Percentiles rank a stretch among this genome's conserved stretches.
These are phyloP conservation scores for Chlorella sp. DNA, from an alignment of 139 green algal genomes.

Conservation along the genomic window DNA sequence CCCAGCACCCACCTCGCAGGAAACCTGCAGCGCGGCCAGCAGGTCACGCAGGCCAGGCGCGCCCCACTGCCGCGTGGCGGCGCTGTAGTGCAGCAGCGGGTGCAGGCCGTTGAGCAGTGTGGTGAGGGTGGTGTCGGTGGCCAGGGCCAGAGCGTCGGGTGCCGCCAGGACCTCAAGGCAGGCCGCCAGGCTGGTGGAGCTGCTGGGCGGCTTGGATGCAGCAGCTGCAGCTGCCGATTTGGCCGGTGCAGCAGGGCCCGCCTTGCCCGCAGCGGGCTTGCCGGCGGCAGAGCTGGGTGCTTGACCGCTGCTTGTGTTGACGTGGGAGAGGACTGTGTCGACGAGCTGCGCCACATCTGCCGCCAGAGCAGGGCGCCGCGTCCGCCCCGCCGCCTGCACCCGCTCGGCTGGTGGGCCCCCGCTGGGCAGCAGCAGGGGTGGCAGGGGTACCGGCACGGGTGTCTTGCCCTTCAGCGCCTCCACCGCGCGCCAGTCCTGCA, in stretches of 20 bases:
- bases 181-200: background rate
- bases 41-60: background rate
- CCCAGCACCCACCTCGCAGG: background rate
- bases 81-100: background rate
- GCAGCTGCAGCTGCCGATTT: background rate
- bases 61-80: background rate
- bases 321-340: no score
- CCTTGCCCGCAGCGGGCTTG: background rate
- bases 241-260: background rate
- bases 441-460: background rate
- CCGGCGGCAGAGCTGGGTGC: background rate
- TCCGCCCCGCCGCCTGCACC: background rate
- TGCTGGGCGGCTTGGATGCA: background rate
- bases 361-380: background rate
- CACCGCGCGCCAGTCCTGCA: background rate
- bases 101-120: slow-evolving; percentile 4
- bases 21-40: background rate
- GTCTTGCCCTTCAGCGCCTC: background rate
- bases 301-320: no score
- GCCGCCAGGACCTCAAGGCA: background rate
- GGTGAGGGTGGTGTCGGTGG: background rate
- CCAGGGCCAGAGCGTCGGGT: background rate
- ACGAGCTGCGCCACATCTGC: no score
- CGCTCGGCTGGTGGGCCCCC: background rate
- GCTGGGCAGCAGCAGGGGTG: background rate